phyloP scores from a whole-genome alignment of 2,329 filamentous ascomycete genomes.

The Thielaviopsis populi region DNA sequence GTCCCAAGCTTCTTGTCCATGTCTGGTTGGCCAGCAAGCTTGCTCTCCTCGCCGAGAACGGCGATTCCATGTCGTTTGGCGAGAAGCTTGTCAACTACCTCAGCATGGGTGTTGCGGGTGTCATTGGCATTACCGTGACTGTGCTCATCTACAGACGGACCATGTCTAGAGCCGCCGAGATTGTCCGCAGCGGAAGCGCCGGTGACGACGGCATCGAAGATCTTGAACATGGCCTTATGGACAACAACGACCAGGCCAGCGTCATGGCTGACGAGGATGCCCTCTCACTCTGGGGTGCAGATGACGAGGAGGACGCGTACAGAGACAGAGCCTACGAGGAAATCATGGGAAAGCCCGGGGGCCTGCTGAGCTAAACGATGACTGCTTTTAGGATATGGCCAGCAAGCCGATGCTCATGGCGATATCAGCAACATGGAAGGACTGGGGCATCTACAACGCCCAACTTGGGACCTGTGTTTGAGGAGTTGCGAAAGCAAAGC shows the following conservation, averaged over 20 bases:
- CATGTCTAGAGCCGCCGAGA: conserved; percentile 45
- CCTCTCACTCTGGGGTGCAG: conserved; percentile 41
- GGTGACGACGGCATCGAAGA: conserved; percentile 24
- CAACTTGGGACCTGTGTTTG: neutral
- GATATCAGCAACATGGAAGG: neutral
- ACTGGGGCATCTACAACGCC: neutral
- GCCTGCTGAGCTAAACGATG: conserved; percentile 7
- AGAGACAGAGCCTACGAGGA: conserved; percentile 15
- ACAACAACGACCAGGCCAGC: conserved; percentile 37
- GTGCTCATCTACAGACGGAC: conserved; percentile 69
- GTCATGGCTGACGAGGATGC: conserved; percentile 46
- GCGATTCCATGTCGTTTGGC: conserved; percentile 63
- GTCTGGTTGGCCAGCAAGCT: conserved; percentile 82
- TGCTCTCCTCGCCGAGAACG: conserved; percentile 66
- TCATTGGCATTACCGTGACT: conserved; percentile 61
- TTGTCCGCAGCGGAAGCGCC: conserved; percentile 30
- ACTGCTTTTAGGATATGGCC: neutral
- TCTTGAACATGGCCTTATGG: conserved; percentile 30
- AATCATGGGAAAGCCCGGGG: conserved; percentile 16
- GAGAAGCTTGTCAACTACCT: conserved; percentile 74
- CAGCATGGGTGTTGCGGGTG: conserved; percentile 57
- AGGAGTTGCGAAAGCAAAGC: neutral
- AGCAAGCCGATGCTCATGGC: neutral
- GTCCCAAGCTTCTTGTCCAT: conserved; percentile 78
- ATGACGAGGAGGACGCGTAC: conserved; percentile 19